Percentiles rank a stretch among this genome's conserved stretches.
Conservation (phyloP, 1,284 basidiomycete genomes). For the Cryptococcus sp. region DNA sequence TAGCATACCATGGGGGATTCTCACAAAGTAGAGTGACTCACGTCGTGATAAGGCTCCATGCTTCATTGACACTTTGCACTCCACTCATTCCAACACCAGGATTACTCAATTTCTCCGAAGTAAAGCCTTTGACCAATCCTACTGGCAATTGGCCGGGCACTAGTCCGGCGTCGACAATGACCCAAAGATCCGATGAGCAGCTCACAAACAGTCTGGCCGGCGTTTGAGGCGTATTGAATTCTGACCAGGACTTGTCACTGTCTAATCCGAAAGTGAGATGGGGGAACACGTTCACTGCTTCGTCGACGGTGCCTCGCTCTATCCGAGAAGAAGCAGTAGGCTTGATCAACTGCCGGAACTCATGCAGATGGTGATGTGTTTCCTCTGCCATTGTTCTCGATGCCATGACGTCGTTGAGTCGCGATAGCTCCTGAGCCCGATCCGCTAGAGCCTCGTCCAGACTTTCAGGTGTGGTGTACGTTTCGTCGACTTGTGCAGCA, state of each 20-base stretch:
- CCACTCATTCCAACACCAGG: conserved; percentile 26
- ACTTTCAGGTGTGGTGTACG: conserved; percentile 1
- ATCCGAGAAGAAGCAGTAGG: conserved; percentile 20
- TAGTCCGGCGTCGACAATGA: conserved; percentile 33
- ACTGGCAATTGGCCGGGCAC: conserved; percentile 40
- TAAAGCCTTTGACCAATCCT: conserved; percentile 33
- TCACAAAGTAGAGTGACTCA: conserved; percentile 16
- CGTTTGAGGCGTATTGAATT: conserved; percentile 6
- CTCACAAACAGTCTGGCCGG: conserved; percentile 29
- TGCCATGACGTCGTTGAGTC: conserved; percentile 19
- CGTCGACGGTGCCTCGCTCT: conserved; percentile 29
- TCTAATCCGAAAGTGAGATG: conserved; percentile 28
- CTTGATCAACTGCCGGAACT: conserved; percentile 23
- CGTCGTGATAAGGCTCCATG: conserved; percentile 38
- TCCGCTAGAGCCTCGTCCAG: conserved; percentile 1
- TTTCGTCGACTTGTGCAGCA: not conserved
- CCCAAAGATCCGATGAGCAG: conserved; percentile 39
- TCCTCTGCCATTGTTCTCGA: conserved; percentile 15
- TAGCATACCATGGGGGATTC: not conserved
- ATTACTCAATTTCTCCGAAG: conserved; percentile 37
- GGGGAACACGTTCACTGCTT: conserved; percentile 33
- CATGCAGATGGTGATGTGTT: conserved; percentile 34
- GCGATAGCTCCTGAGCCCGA: conserved; percentile 12
- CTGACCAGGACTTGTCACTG: conserved; percentile 9
- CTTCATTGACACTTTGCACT: conserved; percentile 32